Conservation (phyloP, 2,329 filamentous ascomycete genomes). For the Chaetomium strumarium region DNA sequence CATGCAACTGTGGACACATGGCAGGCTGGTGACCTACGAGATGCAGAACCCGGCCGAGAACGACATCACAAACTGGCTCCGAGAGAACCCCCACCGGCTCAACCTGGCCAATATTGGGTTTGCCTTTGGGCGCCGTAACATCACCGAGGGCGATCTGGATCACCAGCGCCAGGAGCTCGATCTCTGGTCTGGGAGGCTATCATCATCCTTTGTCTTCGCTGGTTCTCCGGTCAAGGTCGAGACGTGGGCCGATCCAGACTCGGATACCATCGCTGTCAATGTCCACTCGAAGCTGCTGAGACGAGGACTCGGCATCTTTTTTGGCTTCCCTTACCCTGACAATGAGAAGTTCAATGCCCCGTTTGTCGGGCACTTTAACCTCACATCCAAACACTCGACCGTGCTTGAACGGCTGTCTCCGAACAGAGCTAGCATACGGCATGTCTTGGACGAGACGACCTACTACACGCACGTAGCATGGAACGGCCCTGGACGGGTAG, state of each 20-base stretch:
- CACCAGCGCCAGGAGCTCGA: constrained; percentile 40
- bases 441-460: constrained; percentile 38
- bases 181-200: constrained; percentile 41
- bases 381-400: constrained; percentile 40
- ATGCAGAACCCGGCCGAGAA: constrained; percentile 37
- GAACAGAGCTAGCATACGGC: constrained; percentile 35
- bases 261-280: constrained; percentile 40
- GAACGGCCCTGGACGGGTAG: constrained; percentile 32
- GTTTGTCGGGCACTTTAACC: constrained; percentile 47
- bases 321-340: constrained; percentile 47
- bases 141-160: constrained; percentile 37
- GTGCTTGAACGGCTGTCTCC: constrained; percentile 25
- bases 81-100: constrained; percentile 45
- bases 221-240: constrained; percentile 36
- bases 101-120: constrained; percentile 46
- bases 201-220: constrained; percentile 39
- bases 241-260: constrained; percentile 40
- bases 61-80: constrained; percentile 39
- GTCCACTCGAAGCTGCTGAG: constrained; percentile 38
- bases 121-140: constrained; percentile 34
- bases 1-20: constrained; percentile 40
- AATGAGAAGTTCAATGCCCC: constrained; percentile 49
- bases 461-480: constrained; percentile 39
- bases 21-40: constrained; percentile 36
- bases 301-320: constrained; percentile 40